Base-by-base conservation (phyloP, 2,329 filamentous ascomycete species). In the Colletotrichum phormii region DNA sequence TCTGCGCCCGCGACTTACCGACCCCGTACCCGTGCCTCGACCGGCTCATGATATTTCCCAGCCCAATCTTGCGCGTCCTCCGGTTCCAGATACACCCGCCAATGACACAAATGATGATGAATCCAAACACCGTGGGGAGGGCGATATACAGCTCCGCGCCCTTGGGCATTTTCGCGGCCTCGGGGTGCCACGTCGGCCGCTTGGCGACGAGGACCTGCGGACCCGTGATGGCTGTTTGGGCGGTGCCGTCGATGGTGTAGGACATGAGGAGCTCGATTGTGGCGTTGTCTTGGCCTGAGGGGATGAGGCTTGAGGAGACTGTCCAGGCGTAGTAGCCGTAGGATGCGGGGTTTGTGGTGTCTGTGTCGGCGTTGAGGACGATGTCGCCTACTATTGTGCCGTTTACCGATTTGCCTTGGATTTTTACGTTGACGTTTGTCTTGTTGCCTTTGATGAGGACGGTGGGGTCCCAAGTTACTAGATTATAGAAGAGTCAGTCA, bases 401-500 rank as follows among this genome's bases (percentile, higher is more conserved):
- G 77, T 87, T 83, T 74, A 86, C 80, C 74, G 84, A 84, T 77
- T 80, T 79, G 75, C 81, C 83, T 54, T 79, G 75, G 63, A 84
- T 63, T 9, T 79, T 76, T 66, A 86, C 77, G 51, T 70, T 64
- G 13, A 73, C 63, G 29, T 76, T 67, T 58, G 81, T 83, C 29
- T 81, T 81, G 76, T 84, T 83, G 67, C 82, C 80, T 60, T 81
- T 78, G 76, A 82, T 82, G 81, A 88, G 89, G 80, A 82, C 87
- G 63, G 84, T 80, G 29, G 88, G 82, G 75, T 91, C 88, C 88
- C 89, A 90, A 33, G 87, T 89, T 66, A 90, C 89, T 90, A 59
- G n/a, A n/a, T n/a, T n/a, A n/a, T n/a, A n/a, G 4, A 22, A 9
- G 4, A 3, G 42, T 49, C 8, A 49, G 42, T 22, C 8, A 1